phyloP scores from a whole-genome alignment of 2,329 filamentous ascomycete genomes.

The Dothideomycetes sp. region DNA sequence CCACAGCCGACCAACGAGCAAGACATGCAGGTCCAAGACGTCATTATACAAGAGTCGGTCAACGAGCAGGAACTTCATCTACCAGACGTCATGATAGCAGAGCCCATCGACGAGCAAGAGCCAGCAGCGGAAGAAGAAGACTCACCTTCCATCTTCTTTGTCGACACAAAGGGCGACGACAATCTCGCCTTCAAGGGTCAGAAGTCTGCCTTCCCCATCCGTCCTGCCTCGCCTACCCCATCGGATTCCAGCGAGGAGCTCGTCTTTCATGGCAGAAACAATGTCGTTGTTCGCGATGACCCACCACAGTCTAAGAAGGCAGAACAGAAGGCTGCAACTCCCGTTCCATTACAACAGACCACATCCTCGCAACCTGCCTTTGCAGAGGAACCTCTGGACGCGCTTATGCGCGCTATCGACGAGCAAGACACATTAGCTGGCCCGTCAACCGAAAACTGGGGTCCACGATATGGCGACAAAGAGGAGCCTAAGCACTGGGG shows the following conservation, averaged over 20 bases:
- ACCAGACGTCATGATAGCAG: slow-evolving; percentile 6
- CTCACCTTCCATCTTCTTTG: slow-evolving; percentile 15
- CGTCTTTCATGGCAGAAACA: slow-evolving; percentile 47
- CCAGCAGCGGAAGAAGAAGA: slow-evolving; percentile 1
- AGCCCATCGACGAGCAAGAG: slow-evolving; percentile 3
- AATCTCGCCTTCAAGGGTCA: slow-evolving; percentile 12
- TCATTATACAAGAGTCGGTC: no score
- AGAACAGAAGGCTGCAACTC: no score
- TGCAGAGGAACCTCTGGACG: background rate
- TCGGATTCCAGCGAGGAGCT: slow-evolving; percentile 63
- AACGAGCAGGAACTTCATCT: no score
- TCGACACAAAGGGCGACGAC: slow-evolving; percentile 22
- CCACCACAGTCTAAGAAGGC: slow-evolving; percentile 9
- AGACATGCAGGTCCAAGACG: slow-evolving; percentile 8
- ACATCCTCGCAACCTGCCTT: no score
- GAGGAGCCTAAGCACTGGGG: background rate
- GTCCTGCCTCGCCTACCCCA: slow-evolving; percentile 28
- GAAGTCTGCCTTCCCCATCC: slow-evolving; percentile 16
- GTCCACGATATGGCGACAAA: background rate
- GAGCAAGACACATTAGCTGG: background rate
- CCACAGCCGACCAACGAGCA: slow-evolving; percentile 5
- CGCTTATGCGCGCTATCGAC: background rate
- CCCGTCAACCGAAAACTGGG: background rate
- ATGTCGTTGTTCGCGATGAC: slow-evolving; percentile 16
- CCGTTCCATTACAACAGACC: no score